Percentiles rank a stretch among this genome's conserved stretches.
Evolutionary conservation across 495 filamentous ascomycete genomes (phyloP).

Genomic region (Echria macrotheca): DNA sequence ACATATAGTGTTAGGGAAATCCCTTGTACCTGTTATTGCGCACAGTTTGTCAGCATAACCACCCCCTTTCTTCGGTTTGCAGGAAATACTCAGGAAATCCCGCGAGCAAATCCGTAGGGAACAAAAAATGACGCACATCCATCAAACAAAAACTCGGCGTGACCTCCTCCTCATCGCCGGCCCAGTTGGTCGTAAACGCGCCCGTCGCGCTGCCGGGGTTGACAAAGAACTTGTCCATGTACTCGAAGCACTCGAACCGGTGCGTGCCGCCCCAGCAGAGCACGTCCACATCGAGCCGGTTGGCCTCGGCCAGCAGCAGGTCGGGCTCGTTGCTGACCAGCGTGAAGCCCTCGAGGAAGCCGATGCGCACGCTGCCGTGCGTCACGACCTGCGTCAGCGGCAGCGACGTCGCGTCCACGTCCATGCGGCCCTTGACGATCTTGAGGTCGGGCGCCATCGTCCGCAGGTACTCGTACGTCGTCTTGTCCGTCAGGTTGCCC

Average conservation of each 20-base stretch:
- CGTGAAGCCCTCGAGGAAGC: conserved; percentile 94
- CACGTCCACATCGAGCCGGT: conserved; percentile 95
- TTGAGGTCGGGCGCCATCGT: conserved; percentile 89
- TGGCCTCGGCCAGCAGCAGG: conserved; percentile 82
- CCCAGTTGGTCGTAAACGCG: conserved; percentile 61
- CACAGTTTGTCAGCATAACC: conserved; percentile 4
- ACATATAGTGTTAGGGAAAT: conserved; percentile 96
- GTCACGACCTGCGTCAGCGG: conserved; percentile 90
- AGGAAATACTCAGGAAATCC: too few relatives aligned
- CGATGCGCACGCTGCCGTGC: conserved; percentile 88
- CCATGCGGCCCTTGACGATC: conserved; percentile 89
- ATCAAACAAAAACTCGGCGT: conserved; percentile 96
- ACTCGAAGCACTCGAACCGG: conserved; percentile 95
- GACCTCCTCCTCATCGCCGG: conserved; percentile 71
- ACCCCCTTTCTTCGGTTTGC: too few relatives aligned
- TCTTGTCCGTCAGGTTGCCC: conserved; percentile 91
- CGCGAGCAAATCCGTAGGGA: background rate
- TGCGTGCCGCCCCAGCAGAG: conserved; percentile 97
- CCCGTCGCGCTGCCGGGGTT: conserved; percentile 95
- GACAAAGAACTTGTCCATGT: conserved; percentile 97
- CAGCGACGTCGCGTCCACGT: conserved; percentile 85
- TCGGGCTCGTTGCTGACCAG: conserved; percentile 93
- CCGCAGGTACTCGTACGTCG: conserved; percentile 92
- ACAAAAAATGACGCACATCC: conserved; percentile 66
- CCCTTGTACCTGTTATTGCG: conserved; percentile 94